Base-by-base conservation (phyloP, 2,329 filamentous ascomycete species). In the Parastagonospora avenae region DNA sequence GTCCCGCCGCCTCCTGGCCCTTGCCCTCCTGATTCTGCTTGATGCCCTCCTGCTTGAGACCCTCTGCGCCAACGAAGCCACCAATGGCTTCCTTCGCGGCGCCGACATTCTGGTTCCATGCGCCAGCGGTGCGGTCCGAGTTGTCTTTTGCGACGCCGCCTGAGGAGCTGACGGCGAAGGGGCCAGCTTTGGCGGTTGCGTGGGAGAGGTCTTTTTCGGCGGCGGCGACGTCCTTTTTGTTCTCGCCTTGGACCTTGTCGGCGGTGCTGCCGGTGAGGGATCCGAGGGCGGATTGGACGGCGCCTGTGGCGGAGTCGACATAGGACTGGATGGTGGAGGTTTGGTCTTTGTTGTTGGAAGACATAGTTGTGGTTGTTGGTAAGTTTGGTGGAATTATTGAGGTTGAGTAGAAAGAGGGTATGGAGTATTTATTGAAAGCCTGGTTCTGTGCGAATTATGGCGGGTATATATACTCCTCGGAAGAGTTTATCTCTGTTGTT, bases 101-200 rank as follows among this genome's bases (percentile, higher is more conserved):
- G 45, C 92, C 93, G n/a, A 92, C 69, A 4, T 91, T 96, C 77
- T 97, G 92, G 79, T 96, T 91, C 86, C 89, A 95, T 14, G 82
- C 81, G 37, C 93, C 92, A 14, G 84, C 72, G 16, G 81, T 78
- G 59, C 92, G 90, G 72, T 93, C 80, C 9, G 86, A 79, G 74
- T 90, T 80, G 74, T 96, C 91, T 61, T 84, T 81, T 55, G 87
- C 82, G 42, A 89, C 79, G 31, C 86, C 88, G 41, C 91, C 91
- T 0, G 85, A 83, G 43, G 86, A 79, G 9, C 87, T 87, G 50
- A 90, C 81, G 19, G 87, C 85, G 70, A 87, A 79, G 53, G 88
- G 86, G 4, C 89, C 91, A n/a, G 88, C 71, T 73, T 91, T 93
- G 59, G 82, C 82, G 12, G 89, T 83, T 4, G 88, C 82, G 72